Evolutionary conservation across 352 stramenopile species (phyloP).

Genomic region (Pythium volutum): DNA sequence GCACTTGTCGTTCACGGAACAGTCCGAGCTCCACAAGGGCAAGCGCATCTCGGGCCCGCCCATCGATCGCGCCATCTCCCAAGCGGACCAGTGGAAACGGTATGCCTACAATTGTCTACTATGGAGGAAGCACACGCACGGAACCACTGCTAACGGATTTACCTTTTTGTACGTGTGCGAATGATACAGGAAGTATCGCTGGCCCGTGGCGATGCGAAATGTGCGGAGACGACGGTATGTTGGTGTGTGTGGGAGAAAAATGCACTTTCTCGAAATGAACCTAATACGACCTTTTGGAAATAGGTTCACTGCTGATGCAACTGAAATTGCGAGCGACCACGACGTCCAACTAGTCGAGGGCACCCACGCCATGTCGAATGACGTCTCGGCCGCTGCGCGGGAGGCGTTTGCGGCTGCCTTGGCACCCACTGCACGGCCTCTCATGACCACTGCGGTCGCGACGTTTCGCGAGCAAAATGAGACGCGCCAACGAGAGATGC

Average conservation of each 20-base stretch:
- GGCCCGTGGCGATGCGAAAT: conserved; percentile 63
- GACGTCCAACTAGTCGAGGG: conserved; percentile 6
- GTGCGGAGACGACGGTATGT: conserved; percentile 55
- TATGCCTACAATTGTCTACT: no score
- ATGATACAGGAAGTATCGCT: conserved; percentile 67
- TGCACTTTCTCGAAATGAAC: background rate
- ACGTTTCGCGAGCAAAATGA: conserved; percentile 12
- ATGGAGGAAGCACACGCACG: no score
- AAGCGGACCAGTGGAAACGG: conserved; percentile 29
- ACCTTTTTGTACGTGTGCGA: background rate
- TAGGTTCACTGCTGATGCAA: conserved; percentile 20
- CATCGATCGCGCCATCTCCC: conserved; percentile 16
- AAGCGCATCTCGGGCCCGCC: conserved; percentile 16
- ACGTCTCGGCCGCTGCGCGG: conserved; percentile 3
- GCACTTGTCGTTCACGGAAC: conserved; percentile 17
- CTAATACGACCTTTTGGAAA: background rate
- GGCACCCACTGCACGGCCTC: conserved; percentile 18
- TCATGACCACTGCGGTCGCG: conserved; percentile 15
- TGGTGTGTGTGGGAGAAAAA: no score
- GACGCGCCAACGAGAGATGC: conserved; percentile 15
- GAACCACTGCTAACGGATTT: background rate
- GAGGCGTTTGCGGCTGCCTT: conserved; percentile 23
- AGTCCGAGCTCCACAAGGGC: conserved; percentile 3
- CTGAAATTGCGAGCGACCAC: conserved; percentile 17
- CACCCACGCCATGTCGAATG: background rate